Percentiles rank a stretch among this genome's conserved stretches.
Evolutionary conservation across 2,329 filamentous ascomycete species (phyloP).

Genomic region (Annulohypoxylon truncatum): DNA sequence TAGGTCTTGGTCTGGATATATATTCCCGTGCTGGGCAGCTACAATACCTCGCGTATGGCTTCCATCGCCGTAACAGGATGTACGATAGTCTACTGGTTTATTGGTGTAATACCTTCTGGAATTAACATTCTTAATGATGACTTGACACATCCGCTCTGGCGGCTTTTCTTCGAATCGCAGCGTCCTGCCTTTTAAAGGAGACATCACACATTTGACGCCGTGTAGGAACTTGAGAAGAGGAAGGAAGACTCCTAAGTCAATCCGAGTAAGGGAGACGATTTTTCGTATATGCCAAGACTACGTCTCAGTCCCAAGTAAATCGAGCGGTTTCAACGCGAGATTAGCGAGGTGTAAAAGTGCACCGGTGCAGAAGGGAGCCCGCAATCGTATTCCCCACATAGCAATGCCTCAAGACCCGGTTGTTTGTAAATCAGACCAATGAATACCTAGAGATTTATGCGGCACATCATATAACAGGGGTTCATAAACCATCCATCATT

Average conservation of each 20-base stretch:
- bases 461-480: slow-evolving; percentile 17
- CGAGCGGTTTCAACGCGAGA: slow-evolving; percentile 4
- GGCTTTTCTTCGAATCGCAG: no score
- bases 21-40: slow-evolving; percentile 7
- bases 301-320: neutral
- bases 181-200: no score
- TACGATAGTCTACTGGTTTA: slow-evolving; percentile 10
- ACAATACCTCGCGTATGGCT: neutral
- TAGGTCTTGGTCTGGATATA: slow-evolving; percentile 16
- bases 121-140: no score
- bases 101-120: neutral
- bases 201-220: no score
- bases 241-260: neutral
- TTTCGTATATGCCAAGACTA: neutral
- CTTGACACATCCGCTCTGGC: no score
- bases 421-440: slow-evolving; percentile 14
- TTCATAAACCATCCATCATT: neutral
- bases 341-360: slow-evolving; percentile 17
- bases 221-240: no score
- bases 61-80: neutral
- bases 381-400: neutral
- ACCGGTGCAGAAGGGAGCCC: slow-evolving; percentile 13
- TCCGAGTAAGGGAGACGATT: neutral
- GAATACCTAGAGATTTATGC: neutral
- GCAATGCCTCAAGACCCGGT: slow-evolving; percentile 4